Base-by-base conservation (phyloP, 352 stramenopile genomes). In the Pythium graminicola region DNA sequence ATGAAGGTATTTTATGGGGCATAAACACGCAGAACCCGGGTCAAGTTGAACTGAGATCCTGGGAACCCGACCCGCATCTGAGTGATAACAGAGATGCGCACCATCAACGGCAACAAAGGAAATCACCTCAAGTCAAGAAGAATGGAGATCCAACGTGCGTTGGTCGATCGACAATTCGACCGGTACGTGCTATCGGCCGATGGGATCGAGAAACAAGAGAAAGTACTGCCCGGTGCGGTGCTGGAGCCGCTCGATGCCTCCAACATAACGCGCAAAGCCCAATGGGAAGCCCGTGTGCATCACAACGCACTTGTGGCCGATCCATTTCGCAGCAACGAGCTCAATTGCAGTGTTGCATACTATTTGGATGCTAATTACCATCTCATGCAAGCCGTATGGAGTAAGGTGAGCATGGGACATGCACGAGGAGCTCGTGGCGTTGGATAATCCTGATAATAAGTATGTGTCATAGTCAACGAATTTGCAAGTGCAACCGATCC, bases 131-230 rank as follows among this genome's bases (percentile, higher is more conserved):
- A 28, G 10, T 9, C 14, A 44, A 5, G 27, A 16, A 17, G 11
- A 4, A 89, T 93, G 82, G 51, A 88, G 47, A 67, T 86, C 49
- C 53, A 86, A 44, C 73, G 70, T 52, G 56, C 68, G 43, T 65
- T 86, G 39, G 57, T 89, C n/a, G 80, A 90, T 64, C 76, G 81
- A 47, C 64, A 86, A 50, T 93, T 93, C 47, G 79, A 90, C 49
- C 67, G 76, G 49, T 90, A 93, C 60, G 76, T 80, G 47, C 62
- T 93, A 35, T 69, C 68, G 24, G 47, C 55, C 0, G 52, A 72
- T 24, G 69, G 62, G 6, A 22, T 80, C 31, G 41, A 62, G 3
- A 72, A 70, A 44, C 55, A 54, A n/a, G 42, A 64, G 3, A 48
- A 41, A 16, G 28, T 57, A 14, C 58, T 93, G 1, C 35, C 67